Evolutionary conservation across 1,284 basidiomycete species (phyloP).

Genomic region (Anthracocystis panici-leucophaei): DNA sequence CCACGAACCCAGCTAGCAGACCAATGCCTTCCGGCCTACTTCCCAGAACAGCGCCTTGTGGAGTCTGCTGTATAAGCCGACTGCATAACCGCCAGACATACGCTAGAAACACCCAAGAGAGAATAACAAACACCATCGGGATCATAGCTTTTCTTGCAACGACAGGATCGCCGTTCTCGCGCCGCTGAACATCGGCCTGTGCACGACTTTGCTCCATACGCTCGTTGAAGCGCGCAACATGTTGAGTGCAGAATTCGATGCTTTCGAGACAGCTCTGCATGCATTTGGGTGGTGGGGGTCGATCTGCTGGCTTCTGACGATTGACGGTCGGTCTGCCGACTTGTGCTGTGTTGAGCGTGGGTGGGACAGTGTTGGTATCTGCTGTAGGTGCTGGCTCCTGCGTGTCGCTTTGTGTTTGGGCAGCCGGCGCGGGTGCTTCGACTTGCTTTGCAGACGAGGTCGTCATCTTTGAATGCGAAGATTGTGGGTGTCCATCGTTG

Average conservation of each 20-base stretch:
- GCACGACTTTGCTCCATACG: constrained; percentile 34
- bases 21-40: constrained; percentile 49
- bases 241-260: constrained; percentile 46
- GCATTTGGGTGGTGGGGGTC: constrained; percentile 49
- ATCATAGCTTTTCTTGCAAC: constrained; percentile 51
- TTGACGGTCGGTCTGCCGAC: not conserved
- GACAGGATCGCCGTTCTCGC: constrained; percentile 43
- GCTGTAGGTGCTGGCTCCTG: not conserved
- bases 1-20: constrained; percentile 54
- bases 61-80: constrained; percentile 45
- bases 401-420: not conserved
- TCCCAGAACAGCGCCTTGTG: constrained; percentile 30
- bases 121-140: constrained; percentile 53
- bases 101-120: constrained; percentile 60
- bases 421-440: not conserved
- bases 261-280: constrained; percentile 40
- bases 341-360: constrained; percentile 2
- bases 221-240: constrained; percentile 49
- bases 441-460: constrained; percentile 7
- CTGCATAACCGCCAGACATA: constrained; percentile 59
- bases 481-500: constrained; percentile 10
- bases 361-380: too few species aligned
- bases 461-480: constrained; percentile 21
- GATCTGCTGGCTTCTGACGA: not conserved
- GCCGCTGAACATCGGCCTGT: constrained; percentile 25